phyloP scores from a whole-genome alignment of 2,329 filamentous ascomycete genomes.

The Colletotrichum sp. region DNA sequence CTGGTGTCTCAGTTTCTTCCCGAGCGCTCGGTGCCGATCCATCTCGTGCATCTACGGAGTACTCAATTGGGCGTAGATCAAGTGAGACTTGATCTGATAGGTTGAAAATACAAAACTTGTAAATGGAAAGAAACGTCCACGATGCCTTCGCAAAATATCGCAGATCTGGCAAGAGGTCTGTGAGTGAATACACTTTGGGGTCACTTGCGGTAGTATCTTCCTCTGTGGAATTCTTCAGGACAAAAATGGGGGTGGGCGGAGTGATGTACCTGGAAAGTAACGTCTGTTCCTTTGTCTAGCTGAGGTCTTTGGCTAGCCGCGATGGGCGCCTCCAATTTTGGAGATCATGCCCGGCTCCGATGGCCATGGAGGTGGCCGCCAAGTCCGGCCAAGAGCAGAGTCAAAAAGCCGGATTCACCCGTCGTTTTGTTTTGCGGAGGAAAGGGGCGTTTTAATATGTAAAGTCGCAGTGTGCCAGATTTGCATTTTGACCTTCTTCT shows the following conservation, averaged over 20 bases:
- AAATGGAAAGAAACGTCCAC: not conserved
- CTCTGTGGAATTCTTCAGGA: not conserved
- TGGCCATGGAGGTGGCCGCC: not conserved
- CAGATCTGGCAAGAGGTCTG: not conserved
- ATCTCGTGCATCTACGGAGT: not conserved
- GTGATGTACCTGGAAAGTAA: not conserved
- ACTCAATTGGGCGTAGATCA: not conserved
- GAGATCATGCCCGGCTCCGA: not conserved
- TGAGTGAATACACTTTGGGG: not conserved
- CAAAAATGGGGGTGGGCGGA: not conserved
- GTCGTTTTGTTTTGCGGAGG: not conserved
- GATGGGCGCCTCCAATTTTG: not conserved
- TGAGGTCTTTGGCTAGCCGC: not conserved
- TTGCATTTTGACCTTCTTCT: not conserved
- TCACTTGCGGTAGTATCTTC: not conserved
- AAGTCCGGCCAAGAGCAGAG: not conserved
- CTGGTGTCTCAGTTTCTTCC: conserved; percentile 5
- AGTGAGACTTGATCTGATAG: not conserved
- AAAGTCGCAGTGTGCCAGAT: too few species aligned
- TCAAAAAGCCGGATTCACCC: not conserved
- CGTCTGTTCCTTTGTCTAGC: not conserved
- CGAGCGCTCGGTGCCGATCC: not conserved
- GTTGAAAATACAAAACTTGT: not conserved
- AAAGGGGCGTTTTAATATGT: not conserved
- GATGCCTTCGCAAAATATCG: not conserved